Percentiles rank a stretch among this genome's conserved stretches.
Evolutionary conservation across 164 flowering plant genomes (phyloP).

Genomic region (Dillenia turbinata): DNA sequence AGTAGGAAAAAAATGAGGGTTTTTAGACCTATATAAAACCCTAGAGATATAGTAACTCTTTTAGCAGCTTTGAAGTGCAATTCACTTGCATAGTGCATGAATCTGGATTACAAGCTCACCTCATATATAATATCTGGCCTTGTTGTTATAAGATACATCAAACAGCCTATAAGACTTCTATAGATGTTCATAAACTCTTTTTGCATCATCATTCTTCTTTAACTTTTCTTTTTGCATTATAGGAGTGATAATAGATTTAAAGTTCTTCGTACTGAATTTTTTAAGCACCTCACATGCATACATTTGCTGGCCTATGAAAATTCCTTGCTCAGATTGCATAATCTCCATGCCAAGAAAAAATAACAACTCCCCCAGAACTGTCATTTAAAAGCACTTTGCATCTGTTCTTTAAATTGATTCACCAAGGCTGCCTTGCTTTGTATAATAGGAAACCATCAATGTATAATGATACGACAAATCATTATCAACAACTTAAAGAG

Average conservation of each 20-base stretch:
- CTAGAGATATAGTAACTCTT: slow-evolving; percentile 15
- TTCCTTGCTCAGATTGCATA: not conserved
- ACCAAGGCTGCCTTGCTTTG: not conserved
- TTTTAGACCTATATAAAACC: too few relatives aligned
- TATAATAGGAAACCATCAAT: not conserved
- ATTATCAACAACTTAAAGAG: not conserved
- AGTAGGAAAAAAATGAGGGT: too few relatives aligned
- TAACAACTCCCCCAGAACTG: not conserved
- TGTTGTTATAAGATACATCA: not conserved
- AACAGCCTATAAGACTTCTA: too few relatives aligned
- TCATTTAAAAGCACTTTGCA: not conserved
- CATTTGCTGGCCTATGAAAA: not conserved
- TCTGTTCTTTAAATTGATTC: not conserved
- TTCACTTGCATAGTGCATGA: slow-evolving; percentile 1
- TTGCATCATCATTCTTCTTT: not conserved
- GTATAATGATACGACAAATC: not conserved
- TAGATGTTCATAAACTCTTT: not conserved
- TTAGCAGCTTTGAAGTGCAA: slow-evolving; percentile 13
- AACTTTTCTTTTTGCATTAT: slow-evolving; percentile 1
- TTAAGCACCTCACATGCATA: not conserved
- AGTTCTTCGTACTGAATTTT: not conserved
- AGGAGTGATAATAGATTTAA: not conserved
- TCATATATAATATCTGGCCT: not conserved
- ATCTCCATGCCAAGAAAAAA: slow-evolving; percentile 9
- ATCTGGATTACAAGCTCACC: not conserved